Conservation (phyloP, 192 early-diverging fungal species). For the Entomortierella lignicola region DNA sequence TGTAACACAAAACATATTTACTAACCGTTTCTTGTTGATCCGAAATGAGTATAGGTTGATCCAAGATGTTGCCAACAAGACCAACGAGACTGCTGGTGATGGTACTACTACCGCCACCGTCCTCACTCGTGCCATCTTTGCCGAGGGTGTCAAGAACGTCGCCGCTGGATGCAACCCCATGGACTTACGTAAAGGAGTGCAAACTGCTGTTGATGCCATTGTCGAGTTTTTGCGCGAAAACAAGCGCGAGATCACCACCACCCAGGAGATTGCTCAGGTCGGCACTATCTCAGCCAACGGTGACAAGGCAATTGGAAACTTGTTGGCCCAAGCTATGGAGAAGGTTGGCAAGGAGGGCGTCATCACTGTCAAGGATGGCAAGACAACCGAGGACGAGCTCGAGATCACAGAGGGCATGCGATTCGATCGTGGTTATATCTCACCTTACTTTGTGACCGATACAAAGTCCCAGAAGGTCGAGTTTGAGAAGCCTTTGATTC, state of each 20-base stretch:
- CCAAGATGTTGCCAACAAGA: constrained; percentile 99
- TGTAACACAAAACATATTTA: not conserved
- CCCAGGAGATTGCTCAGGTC: constrained; percentile 95
- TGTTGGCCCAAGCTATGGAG: constrained; percentile 99
- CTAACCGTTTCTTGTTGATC: not conserved
- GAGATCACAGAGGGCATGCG: constrained; percentile 99
- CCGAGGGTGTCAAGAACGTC: constrained; percentile 99
- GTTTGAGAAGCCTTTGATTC: constrained; percentile 98
- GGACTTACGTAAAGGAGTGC: constrained; percentile 96
- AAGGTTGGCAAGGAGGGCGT: constrained; percentile 99
- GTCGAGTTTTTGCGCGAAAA: constrained; percentile 94
- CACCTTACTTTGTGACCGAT: constrained; percentile 99
- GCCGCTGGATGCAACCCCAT: constrained; percentile 99
- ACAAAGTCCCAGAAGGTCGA: constrained; percentile 98
- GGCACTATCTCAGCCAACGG: constrained; percentile 99
- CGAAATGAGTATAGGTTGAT: constrained; percentile 75
- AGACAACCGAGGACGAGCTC: constrained; percentile 99
- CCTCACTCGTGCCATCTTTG: constrained; percentile 97
- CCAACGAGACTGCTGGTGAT: constrained; percentile 99
- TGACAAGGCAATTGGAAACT: constrained; percentile 93
- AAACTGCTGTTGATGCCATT: constrained; percentile 92
- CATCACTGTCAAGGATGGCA: constrained; percentile 99
- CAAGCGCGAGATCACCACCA: constrained; percentile 92
- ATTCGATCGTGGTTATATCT: constrained; percentile 99
- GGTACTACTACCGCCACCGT: constrained; percentile 99